These are phyloP conservation scores for Cydonia oblonga DNA, from an alignment of 331 rosid species.

Conservation along the genomic window DNA sequence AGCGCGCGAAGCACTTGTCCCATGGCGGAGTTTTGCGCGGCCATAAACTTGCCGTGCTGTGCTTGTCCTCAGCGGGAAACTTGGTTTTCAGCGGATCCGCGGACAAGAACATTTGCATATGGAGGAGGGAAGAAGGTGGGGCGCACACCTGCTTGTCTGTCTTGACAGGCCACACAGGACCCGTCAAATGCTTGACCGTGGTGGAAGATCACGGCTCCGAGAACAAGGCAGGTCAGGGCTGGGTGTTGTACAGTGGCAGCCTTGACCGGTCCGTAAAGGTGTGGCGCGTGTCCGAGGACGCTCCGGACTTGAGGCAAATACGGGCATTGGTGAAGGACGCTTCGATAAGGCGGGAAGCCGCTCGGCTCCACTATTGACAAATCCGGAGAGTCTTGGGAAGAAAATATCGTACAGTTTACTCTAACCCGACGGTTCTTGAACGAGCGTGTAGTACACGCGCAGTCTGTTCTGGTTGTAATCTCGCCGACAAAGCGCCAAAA, in stretches of 20 bases:
- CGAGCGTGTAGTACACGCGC: background rate
- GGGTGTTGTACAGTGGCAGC: constrained; percentile 86
- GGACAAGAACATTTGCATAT: constrained; percentile 73
- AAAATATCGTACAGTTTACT: background rate
- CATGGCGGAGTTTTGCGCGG: constrained; percentile 63
- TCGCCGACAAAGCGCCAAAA: background rate
- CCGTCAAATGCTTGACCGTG: constrained; percentile 73
- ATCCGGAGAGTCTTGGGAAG: background rate
- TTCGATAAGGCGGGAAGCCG: background rate
- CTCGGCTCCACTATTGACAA: background rate
- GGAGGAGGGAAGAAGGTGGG: constrained; percentile 56
- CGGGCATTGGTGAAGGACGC: constrained; percentile 3
- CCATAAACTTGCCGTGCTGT: constrained; percentile 72
- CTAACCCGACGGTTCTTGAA: background rate
- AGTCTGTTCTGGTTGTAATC: background rate
- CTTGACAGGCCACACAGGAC: constrained; percentile 70
- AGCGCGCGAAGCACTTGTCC: constrained; percentile 19
- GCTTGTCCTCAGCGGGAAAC: constrained; percentile 55
- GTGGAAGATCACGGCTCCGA: constrained; percentile 21
- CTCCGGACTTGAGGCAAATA: constrained; percentile 25
- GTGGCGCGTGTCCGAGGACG: constrained; percentile 67
- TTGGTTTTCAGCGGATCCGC: constrained; percentile 71
- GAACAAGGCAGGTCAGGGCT: constrained; percentile 10
- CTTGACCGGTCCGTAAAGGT: constrained; percentile 76
- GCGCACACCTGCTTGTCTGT: constrained; percentile 56